Percentiles rank a stretch among this genome's conserved stretches.
Evolutionary conservation across 2,329 filamentous ascomycete genomes (phyloP).

Genomic region (Exophiala alcalophila): DNA sequence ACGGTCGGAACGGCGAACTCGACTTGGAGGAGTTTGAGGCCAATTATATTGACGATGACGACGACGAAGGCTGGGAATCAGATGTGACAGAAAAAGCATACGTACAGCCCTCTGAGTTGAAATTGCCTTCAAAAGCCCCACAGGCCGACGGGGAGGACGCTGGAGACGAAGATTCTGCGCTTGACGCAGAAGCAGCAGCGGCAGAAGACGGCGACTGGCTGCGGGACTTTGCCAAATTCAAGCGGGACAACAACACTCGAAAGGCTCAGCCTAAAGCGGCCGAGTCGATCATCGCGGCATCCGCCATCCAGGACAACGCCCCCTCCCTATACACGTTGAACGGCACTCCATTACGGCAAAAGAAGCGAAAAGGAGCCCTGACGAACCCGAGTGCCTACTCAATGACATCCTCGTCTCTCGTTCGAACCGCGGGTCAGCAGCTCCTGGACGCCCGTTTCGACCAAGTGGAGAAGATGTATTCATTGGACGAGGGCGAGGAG

Average conservation of each 20-base stretch:
- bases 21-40: slow-evolving; percentile 78
- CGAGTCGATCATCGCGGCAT: slow-evolving; percentile 40
- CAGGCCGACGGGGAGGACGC: background rate
- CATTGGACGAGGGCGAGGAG: slow-evolving; percentile 57
- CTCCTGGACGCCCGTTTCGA: slow-evolving; percentile 90
- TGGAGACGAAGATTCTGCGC: slow-evolving; percentile 1
- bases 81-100: slow-evolving; percentile 77
- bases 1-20: slow-evolving; percentile 63
- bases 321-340: slow-evolving; percentile 58
- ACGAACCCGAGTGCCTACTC: slow-evolving; percentile 85
- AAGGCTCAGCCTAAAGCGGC: slow-evolving; percentile 38
- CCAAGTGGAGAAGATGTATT: slow-evolving; percentile 78
- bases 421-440: slow-evolving; percentile 80
- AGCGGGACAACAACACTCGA: slow-evolving; percentile 64
- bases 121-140: slow-evolving; percentile 10
- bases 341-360: slow-evolving; percentile 63
- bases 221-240: slow-evolving; percentile 90
- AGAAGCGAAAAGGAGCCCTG: slow-evolving; percentile 93
- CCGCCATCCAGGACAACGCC: slow-evolving; percentile 39
- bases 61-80: slow-evolving; percentile 89
- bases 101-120: slow-evolving; percentile 33
- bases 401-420: slow-evolving; percentile 85
- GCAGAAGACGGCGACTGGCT: slow-evolving; percentile 81
- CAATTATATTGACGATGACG: slow-evolving; percentile 56
- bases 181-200: slow-evolving; percentile 27